phyloP scores from a whole-genome alignment of 2,329 filamentous ascomycete species.

The Trichophyton mentagrophytes region DNA sequence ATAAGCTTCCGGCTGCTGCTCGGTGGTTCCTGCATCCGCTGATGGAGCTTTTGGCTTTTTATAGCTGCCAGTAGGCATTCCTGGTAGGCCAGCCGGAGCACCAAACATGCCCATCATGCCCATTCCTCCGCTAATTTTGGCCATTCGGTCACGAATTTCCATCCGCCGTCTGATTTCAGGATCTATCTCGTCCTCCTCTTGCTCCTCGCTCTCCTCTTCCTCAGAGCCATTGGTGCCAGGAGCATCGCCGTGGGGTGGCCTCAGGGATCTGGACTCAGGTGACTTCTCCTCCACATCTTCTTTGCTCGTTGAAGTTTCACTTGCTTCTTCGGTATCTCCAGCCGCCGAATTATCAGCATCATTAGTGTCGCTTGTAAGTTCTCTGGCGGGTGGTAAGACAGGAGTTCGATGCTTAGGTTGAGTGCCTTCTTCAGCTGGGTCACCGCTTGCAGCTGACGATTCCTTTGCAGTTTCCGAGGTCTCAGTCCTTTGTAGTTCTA shows the following conservation, averaged over 20 bases:
- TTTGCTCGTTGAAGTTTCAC: constrained; percentile 52
- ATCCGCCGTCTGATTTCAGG: constrained; percentile 74
- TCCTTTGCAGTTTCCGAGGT: constrained; percentile 24
- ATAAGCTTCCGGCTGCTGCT: constrained; percentile 19
- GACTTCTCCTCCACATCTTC: constrained; percentile 58
- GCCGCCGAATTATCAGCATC: constrained; percentile 54
- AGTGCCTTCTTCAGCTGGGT: constrained; percentile 12
- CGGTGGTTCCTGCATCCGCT: constrained; percentile 24
- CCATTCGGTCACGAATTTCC: constrained; percentile 88
- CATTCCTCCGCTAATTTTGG: constrained; percentile 96
- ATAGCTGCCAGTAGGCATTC: constrained; percentile 26
- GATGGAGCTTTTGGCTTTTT: constrained; percentile 32
- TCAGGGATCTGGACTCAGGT: constrained; percentile 11
- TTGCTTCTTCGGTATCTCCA: constrained; percentile 50
- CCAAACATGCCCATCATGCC: constrained; percentile 89
- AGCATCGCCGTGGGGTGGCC: constrained; percentile 34
- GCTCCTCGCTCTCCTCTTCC: constrained; percentile 52
- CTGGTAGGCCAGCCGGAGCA: constrained; percentile 52
- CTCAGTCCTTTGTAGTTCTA: constrained; percentile 21
- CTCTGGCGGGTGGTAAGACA: constrained; percentile 32
- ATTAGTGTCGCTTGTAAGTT: constrained; percentile 49
- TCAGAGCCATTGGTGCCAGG: constrained; percentile 38
- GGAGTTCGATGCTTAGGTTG: constrained; percentile 24
- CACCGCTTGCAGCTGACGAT: constrained; percentile 23
- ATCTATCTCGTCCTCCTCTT: constrained; percentile 74